Conservation (phyloP, 192 early-diverging fungal genomes). For the Gorgonomyces haynaldii region DNA sequence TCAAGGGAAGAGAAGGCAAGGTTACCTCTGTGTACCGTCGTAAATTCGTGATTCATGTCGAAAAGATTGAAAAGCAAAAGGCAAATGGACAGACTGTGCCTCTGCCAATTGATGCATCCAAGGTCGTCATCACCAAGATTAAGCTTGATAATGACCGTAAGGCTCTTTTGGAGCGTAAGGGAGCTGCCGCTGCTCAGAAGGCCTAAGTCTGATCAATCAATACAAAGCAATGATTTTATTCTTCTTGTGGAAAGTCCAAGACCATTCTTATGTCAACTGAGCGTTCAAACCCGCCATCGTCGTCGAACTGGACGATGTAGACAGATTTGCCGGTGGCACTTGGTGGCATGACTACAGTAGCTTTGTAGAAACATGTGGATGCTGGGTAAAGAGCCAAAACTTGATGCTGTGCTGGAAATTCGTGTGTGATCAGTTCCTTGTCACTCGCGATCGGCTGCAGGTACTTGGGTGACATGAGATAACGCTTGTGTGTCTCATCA, state of each 20-base stretch:
- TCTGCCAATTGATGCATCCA: slow-evolving; percentile 95
- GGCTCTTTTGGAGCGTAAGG: slow-evolving; percentile 84
- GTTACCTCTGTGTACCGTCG: slow-evolving; percentile 94
- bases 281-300: slow-evolving; percentile 1
- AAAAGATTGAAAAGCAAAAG: slow-evolving; percentile 95
- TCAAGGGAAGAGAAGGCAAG: slow-evolving; percentile 98
- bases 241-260: neutral
- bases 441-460: too few species aligned
- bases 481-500: too few species aligned
- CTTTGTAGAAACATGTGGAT: neutral
- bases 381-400: neutral
- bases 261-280: neutral
- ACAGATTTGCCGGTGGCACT: neutral
- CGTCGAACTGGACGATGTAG: neutral
- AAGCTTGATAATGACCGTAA: slow-evolving; percentile 96
- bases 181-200: too few species aligned
- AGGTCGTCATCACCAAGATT: slow-evolving; percentile 91
- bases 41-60: slow-evolving; percentile 98
- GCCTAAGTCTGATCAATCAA: too few species aligned
- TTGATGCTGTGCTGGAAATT: neutral
- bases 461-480: too few species aligned
- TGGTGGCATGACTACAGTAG: neutral
- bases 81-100: slow-evolving; percentile 85
- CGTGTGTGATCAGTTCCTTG: too few species aligned
- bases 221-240: neutral